Conservation (phyloP, 768 basidiomycete genomes). For the Mycena latifolia region DNA sequence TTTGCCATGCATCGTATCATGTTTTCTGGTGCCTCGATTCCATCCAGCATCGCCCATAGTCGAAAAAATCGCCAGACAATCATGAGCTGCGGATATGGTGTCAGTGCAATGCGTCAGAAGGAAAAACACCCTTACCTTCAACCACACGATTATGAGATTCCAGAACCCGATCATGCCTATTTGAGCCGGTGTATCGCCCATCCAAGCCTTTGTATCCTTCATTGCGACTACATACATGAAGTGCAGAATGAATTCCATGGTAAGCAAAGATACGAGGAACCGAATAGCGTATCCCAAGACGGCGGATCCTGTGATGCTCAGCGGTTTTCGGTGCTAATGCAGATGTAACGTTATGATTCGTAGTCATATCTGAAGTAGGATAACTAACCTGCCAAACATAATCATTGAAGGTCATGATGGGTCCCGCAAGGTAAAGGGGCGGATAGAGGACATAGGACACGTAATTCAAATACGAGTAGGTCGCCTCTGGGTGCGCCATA, state of each 20-base stretch:
- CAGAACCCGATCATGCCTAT: conserved; percentile 96
- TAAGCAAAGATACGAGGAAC: conserved; percentile 77
- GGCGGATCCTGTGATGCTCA: conserved; percentile 52
- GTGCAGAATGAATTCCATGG: conserved; percentile 93
- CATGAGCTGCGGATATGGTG: conserved; percentile 74
- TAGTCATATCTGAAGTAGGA: conserved; percentile 3
- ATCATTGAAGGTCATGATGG: conserved; percentile 96
- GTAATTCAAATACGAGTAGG: conserved; percentile 81
- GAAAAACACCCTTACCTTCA: not conserved
- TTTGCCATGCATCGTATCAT: conserved; percentile 84
- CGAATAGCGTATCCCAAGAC: conserved; percentile 74
- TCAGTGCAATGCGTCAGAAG: not conserved
- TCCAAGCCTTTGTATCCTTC: conserved; percentile 54
- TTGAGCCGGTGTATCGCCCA: conserved; percentile 76
- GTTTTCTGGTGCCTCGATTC: not conserved
- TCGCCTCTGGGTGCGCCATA: conserved; percentile 63
- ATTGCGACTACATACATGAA: conserved; percentile 89
- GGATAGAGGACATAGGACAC: conserved; percentile 91
- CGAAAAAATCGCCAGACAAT: conserved; percentile 98
- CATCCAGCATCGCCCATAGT: conserved; percentile 43
- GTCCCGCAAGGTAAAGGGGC: conserved; percentile 95
- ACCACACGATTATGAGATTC: conserved; percentile 59
- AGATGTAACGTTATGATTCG: not conserved
- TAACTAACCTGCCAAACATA: conserved; percentile 89
- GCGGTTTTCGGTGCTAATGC: conserved; percentile 71